Percentiles rank a stretch among this genome's conserved stretches.
Conservation (phyloP, 768 basidiomycete species). For the Tulasnella sp. region DNA sequence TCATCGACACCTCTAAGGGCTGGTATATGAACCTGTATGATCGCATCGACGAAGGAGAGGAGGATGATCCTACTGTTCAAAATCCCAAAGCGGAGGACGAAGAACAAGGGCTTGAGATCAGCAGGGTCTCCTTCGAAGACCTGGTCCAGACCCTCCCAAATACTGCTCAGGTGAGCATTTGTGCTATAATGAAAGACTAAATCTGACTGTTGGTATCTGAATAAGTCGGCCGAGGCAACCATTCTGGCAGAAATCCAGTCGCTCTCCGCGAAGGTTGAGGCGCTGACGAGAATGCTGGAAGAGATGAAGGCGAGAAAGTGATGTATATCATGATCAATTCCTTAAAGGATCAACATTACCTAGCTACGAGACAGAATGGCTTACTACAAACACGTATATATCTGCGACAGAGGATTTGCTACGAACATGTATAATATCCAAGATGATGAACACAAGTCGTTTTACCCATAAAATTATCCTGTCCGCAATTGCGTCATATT, state of each 20-base stretch:
- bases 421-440: too few relatives aligned
- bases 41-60: conserved; percentile 41
- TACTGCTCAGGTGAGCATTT: conserved; percentile 43
- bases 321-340: too few relatives aligned
- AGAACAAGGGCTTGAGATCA: conserved; percentile 55
- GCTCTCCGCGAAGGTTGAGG: conserved; percentile 31
- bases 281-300: conserved; percentile 3
- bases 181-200: neutral
- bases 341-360: too few relatives aligned
- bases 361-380: too few relatives aligned
- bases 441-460: too few relatives aligned
- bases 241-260: conserved; percentile 51
- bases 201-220: conserved; percentile 8
- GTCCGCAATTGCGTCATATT: too few relatives aligned
- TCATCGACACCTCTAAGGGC: conserved; percentile 34
- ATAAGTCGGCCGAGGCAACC: conserved; percentile 55
- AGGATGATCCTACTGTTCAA: conserved; percentile 38
- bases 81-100: conserved; percentile 51
- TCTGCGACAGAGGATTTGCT: too few relatives aligned
- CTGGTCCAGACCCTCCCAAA: conserved; percentile 62
- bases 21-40: conserved; percentile 64
- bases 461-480: too few relatives aligned
- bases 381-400: too few relatives aligned
- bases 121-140: conserved; percentile 54
- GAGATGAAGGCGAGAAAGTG: too few relatives aligned